Conservation (phyloP, 305 asterid species). For the Fraxinus paxiana region DNA sequence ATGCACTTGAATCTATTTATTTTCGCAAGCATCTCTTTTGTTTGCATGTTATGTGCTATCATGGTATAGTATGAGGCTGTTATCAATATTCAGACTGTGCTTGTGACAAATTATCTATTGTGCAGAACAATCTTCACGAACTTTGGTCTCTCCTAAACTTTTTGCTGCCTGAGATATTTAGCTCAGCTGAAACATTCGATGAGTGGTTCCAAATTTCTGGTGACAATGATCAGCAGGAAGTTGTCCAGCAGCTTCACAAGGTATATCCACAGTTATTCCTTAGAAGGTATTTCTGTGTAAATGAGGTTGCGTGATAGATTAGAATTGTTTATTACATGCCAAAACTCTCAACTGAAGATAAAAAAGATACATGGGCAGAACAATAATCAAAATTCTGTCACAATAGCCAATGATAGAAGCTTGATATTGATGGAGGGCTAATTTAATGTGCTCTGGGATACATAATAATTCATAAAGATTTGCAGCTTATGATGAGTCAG, state of each 20-base stretch:
- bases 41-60: conserved; percentile 4
- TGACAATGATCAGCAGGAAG: conserved; percentile 97
- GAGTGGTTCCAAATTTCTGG: conserved; percentile 99
- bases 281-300: conserved; percentile 1
- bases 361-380: background rate
- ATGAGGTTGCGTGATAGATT: background rate
- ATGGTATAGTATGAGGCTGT: background rate
- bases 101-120: conserved; percentile 9
- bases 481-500: background rate
- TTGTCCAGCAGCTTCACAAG: conserved; percentile 99
- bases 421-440: background rate
- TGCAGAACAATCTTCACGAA: conserved; percentile 97
- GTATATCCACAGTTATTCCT: conserved; percentile 27
- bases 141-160: conserved; percentile 97
- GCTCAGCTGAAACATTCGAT: conserved; percentile 97
- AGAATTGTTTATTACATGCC: background rate
- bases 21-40: background rate
- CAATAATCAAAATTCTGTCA: background rate
- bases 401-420: background rate
- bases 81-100: background rate
- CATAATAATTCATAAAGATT: background rate
- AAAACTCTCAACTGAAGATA: background rate
- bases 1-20: background rate
- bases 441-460: background rate
- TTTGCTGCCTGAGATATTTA: conserved; percentile 93